A percentile compares a stretch with the other conserved stretches of the same genome.
Evolutionary conservation across 129 eudicot genomes (phyloP).

Genomic region (Pulicaria dysenterica): DNA sequence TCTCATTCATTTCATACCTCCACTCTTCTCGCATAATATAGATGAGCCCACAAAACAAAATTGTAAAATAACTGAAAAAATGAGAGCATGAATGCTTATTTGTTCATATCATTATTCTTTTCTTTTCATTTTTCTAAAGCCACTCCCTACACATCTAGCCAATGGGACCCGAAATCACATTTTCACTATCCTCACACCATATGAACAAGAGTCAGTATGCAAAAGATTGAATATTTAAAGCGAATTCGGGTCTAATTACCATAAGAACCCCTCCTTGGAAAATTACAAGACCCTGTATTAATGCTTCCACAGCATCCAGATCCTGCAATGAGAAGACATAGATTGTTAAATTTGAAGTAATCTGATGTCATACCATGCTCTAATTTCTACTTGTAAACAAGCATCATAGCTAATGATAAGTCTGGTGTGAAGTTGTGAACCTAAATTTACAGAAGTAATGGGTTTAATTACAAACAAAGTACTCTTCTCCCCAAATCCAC

Average conservation of each 20-base stretch:
- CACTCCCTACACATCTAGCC: not conserved
- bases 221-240: slow-evolving; percentile 4
- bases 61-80: not conserved
- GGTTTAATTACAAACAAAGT: too few relatives aligned
- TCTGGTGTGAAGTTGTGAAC: too few relatives aligned
- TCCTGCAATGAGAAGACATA: slow-evolving; percentile 54
- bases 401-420: not conserved
- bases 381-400: slow-evolving; percentile 11
- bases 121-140: not conserved
- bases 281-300: slow-evolving; percentile 94
- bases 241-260: slow-evolving; percentile 48
- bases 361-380: not conserved
- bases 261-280: slow-evolving; percentile 99
- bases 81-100: slow-evolving; percentile 5
- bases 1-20: not conserved
- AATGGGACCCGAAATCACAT: slow-evolving; percentile 14
- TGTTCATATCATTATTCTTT: slow-evolving; percentile 12
- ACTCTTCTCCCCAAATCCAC: too few relatives aligned
- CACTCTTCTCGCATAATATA: not conserved
- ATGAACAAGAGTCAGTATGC: not conserved
- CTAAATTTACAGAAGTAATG: too few relatives aligned
- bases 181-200: not conserved
- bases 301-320: slow-evolving; percentile 98
- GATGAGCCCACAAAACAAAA: not conserved
- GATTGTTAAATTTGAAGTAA: not conserved